These are phyloP conservation scores for Leersia perrieri DNA, from an alignment of 176 grass and related monocot species.

Conservation along the genomic window DNA sequence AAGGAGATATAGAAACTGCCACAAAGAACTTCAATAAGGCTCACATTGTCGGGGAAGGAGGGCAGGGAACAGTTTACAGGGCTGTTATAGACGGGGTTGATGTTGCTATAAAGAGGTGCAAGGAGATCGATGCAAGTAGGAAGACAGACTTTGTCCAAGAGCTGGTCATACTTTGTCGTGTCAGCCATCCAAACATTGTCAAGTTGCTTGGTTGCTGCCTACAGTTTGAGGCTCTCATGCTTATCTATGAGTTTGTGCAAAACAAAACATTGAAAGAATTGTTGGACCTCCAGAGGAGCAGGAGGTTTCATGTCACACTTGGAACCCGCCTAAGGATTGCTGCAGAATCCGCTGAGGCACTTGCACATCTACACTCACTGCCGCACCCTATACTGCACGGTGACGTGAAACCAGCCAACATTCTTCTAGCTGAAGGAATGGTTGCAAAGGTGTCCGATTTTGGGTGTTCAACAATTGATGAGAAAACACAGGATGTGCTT, in stretches of 20 bases:
- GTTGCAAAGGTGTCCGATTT: constrained; percentile 15
- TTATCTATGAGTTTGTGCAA: constrained; percentile 29
- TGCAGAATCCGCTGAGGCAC: constrained; percentile 8
- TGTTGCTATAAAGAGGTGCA: constrained; percentile 10
- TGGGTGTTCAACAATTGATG: background rate
- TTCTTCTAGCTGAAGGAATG: background rate
- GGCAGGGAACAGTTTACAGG: constrained; percentile 35
- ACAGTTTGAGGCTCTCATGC: too few relatives aligned
- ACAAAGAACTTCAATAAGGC: constrained; percentile 22
- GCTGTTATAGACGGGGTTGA: constrained; percentile 6
- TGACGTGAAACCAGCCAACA: constrained; percentile 27
- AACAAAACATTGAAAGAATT: constrained; percentile 16
- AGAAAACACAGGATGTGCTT: background rate
- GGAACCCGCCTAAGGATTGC: constrained; percentile 8
- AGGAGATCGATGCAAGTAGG: too few relatives aligned
- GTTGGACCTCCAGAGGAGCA: background rate
- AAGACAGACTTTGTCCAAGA: too few relatives aligned
- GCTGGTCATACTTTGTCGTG: too few relatives aligned
- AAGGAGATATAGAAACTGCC: constrained; percentile 25
- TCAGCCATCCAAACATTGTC: too few relatives aligned
- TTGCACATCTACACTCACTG: constrained; percentile 19
- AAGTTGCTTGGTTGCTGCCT: too few relatives aligned
- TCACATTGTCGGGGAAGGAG: constrained; percentile 21
- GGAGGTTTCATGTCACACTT: background rate
- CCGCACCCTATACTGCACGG: constrained; percentile 28